Base-by-base conservation (phyloP, 1,284 basidiomycete species). In the Puccinia horiana region DNA sequence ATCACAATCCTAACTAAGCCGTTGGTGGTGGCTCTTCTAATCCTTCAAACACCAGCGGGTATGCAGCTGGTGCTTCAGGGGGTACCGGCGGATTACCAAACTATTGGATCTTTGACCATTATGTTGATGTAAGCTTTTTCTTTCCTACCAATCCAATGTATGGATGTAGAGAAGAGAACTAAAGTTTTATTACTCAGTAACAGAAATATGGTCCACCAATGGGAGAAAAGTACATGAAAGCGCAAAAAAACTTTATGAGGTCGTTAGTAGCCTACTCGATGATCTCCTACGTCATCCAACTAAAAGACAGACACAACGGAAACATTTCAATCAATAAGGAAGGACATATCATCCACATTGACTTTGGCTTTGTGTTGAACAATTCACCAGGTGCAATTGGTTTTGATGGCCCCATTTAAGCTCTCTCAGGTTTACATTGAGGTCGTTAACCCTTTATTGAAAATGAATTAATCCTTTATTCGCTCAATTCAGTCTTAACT, bases 321-420 rank as follows among this genome's bases (percentile, higher is more conserved):
- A 99, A 99, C 87, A 99, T 99, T 83, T 90, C 99, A 4, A 89
- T 99, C 54, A 96, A 99, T 87, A 91, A 94, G 76, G 94, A 97
- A 72, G 97, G 97, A 0, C 96, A 97, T 85, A 89, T 96, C 23
- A 91, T 96, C 83, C 94, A 87, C 87, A 98, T 98, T 84, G 97
- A 99, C 88, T 99, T 99, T 87, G 97, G 97, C 0, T 99, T 99
- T 89, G 97, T 99, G 90, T 90, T 99, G 76, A 94, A 93, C 54
- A 97, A 98, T 87, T 95, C 95, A 6, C 97, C 97, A 0, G 89
- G 89, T 8, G 56, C 65, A 23, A 93, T 99, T 84, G 94, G 96
- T 35, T 99, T 99, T 86, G 97, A 96, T 96, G 18, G 96, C 97
- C 5, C 97, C 97, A 0, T 99, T 99, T 90, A 99, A 99, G 87